A percentile compares a stretch with the other conserved stretches of the same genome.
These are phyloP conservation scores for Brachypodium distachyon DNA, from an alignment of 202 grass and related monocot species.

Conservation along the genomic window DNA sequence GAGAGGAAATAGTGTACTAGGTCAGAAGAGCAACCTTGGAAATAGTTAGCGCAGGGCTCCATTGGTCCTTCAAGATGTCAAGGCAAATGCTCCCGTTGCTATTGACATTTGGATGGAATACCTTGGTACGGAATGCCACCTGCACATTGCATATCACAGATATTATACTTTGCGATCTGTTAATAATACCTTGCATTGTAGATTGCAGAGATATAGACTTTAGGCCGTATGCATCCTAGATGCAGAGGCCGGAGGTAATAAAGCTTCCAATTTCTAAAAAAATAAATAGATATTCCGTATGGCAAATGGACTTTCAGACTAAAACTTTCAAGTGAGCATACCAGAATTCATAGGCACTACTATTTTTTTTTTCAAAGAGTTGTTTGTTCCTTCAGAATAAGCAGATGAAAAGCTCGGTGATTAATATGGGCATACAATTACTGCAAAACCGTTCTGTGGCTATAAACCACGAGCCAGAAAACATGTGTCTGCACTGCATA, in stretches of 20 bases:
- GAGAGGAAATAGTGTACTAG: neutral
- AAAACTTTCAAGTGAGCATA: neutral
- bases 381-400: neutral
- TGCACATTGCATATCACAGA: conserved; percentile 19
- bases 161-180: neutral
- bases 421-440: neutral
- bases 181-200: neutral
- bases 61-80: conserved; percentile 91
- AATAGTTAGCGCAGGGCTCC: conserved; percentile 84
- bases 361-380: no score
- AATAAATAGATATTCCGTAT: neutral
- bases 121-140: conserved; percentile 68
- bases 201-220: no score
- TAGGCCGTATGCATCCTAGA: no score
- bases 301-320: neutral
- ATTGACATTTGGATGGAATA: conserved; percentile 86
- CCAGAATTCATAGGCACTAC: no score
- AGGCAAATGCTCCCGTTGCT: conserved; percentile 68
- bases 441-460: neutral
- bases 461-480: neutral
- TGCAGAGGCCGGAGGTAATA: no score
- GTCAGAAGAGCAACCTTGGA: conserved; percentile 47
- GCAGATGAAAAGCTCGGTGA: neutral
- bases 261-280: no score
- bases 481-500: neutral